Conservation (phyloP, 495 filamentous ascomycete species). For the Aspergillus egyptiacus region DNA sequence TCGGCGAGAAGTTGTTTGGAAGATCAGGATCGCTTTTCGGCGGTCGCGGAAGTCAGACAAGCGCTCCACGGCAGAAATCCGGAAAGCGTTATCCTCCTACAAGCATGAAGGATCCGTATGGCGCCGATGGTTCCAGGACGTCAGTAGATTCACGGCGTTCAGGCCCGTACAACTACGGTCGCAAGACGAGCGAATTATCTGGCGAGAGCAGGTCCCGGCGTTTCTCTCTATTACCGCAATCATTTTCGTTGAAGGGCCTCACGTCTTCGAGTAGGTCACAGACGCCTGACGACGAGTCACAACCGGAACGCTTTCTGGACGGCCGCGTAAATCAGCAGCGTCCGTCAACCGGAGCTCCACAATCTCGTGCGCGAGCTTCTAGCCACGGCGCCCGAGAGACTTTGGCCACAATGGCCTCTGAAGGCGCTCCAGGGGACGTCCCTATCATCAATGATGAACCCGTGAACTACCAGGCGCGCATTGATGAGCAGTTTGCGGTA, state of each 20-base stretch:
- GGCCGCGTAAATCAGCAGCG: conserved; percentile 24
- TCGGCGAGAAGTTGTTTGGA: conserved; percentile 71
- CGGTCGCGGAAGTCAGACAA: conserved; percentile 41
- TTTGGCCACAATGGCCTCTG: conserved; percentile 23
- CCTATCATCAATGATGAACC: conserved; percentile 23
- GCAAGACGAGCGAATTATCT: conserved; percentile 82
- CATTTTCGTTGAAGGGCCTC: conserved; percentile 60
- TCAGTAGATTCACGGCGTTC: conserved; percentile 81
- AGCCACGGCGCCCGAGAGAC: conserved; percentile 36
- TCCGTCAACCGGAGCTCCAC: conserved; percentile 31
- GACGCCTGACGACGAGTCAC: conserved; percentile 35
- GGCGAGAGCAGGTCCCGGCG: conserved; percentile 63
- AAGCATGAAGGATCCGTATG: conserved; percentile 63
- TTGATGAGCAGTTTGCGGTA: conserved; percentile 43
- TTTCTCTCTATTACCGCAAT: conserved; percentile 71
- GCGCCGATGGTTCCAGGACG: conserved; percentile 53
- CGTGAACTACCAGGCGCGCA: conserved; percentile 39
- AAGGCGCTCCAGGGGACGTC: conserved; percentile 31
- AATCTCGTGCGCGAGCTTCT: conserved; percentile 27
- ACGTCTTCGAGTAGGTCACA: conserved; percentile 38
- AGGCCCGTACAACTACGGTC: conserved; percentile 64
- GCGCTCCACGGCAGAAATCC: conserved; percentile 28
- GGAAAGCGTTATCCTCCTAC: conserved; percentile 63
- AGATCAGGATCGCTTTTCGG: conserved; percentile 75
- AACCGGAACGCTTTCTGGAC: conserved; percentile 24